phyloP scores from a whole-genome alignment of 257 asterid genomes.

The Lavandula angustifolia region DNA sequence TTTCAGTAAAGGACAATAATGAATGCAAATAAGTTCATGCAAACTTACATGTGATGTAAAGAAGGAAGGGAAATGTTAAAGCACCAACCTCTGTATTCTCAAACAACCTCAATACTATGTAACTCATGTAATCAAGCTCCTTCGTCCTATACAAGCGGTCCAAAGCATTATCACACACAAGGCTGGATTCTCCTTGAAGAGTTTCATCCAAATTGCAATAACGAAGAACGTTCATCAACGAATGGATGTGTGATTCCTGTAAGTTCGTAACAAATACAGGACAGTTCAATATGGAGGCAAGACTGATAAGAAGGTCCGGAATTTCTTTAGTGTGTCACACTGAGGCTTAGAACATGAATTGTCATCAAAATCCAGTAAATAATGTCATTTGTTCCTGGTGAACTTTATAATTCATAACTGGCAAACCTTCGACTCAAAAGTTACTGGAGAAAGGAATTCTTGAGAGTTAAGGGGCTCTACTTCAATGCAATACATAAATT shows the following conservation, averaged over 20 bases:
- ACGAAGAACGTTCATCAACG: conserved; percentile 96
- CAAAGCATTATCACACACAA: conserved; percentile 81
- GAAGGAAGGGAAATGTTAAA: conserved; percentile 16
- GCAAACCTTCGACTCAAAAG: neutral
- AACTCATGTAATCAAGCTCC: conserved; percentile 99
- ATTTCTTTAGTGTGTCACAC: neutral
- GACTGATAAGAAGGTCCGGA: neutral
- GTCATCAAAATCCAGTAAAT: neutral
- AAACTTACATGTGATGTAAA: neutral
- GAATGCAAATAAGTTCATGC: neutral
- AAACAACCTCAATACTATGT: conserved; percentile 88
- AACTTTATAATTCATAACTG: conserved; percentile 1
- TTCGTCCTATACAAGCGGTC: conserved; percentile 80
- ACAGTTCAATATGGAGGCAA: conserved; percentile 23
- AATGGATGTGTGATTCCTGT: conserved; percentile 98
- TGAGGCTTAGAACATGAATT: conserved; percentile 8
- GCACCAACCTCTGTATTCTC: conserved; percentile 89
- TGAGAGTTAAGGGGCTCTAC: neutral
- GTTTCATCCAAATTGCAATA: conserved; percentile 97
- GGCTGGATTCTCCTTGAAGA: conserved; percentile 85
- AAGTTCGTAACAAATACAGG: conserved; percentile 29
- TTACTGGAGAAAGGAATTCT: neutral
- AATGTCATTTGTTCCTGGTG: conserved; percentile 9
- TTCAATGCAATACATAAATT: neutral
- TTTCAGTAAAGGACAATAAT: neutral